Evolutionary conservation across 1,284 basidiomycete genomes (phyloP).

Genomic region (Puccinia hordei): DNA sequence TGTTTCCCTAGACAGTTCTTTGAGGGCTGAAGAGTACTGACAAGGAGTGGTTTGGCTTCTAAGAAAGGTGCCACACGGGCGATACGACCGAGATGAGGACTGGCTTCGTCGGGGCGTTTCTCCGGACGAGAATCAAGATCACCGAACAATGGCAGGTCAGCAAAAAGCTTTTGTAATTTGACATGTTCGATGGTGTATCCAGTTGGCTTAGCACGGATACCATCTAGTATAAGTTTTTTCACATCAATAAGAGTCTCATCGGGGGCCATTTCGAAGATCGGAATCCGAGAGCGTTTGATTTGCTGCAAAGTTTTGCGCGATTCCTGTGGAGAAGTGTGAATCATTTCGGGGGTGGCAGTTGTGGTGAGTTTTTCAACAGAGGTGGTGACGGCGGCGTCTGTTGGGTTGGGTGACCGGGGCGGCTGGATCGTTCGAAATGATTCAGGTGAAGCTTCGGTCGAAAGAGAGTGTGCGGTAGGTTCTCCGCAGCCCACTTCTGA

Average conservation of each 20-base stretch:
- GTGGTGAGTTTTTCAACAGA: slow-evolving; percentile 2
- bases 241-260: slow-evolving; percentile 38
- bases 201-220: slow-evolving; percentile 18
- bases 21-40: slow-evolving; percentile 40
- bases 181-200: slow-evolving; percentile 27
- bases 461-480: slow-evolving; percentile 20
- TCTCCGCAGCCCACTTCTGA: slow-evolving; percentile 13
- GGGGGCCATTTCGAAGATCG: slow-evolving; percentile 42
- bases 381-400: slow-evolving; percentile 5
- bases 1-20: slow-evolving; percentile 42
- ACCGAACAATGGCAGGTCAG: slow-evolving; percentile 45
- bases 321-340: slow-evolving; percentile 3
- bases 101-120: slow-evolving; percentile 43
- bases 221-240: slow-evolving; percentile 21
- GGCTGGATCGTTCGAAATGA: slow-evolving; percentile 10
- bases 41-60: slow-evolving; percentile 43
- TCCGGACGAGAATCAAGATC: slow-evolving; percentile 49
- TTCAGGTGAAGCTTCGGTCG: slow-evolving; percentile 30
- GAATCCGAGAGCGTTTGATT: slow-evolving; percentile 32
- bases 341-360: neutral
- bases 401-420: slow-evolving; percentile 9
- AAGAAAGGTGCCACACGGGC: slow-evolving; percentile 34
- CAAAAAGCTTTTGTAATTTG: slow-evolving; percentile 42
- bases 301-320: slow-evolving; percentile 41
- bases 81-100: slow-evolving; percentile 44